Evolutionary conservation across 495 filamentous ascomycete species (phyloP), one percentile per base, ranked within the genome.

Genomic region (Endocarpon pusillum): DNA sequence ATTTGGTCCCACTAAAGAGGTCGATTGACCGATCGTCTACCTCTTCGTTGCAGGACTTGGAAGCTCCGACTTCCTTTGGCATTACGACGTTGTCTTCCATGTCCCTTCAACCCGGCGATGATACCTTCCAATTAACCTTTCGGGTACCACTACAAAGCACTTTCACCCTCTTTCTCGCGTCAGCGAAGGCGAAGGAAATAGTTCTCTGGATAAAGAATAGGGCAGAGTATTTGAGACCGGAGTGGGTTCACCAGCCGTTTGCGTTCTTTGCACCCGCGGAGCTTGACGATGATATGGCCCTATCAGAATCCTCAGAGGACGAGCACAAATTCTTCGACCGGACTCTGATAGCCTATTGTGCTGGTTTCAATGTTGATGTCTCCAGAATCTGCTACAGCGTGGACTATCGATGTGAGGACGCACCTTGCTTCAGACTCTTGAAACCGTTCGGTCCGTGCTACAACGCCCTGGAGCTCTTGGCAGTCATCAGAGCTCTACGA

Each of bases 51-150:
- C 58, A 46, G 24, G 61, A 64, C 23, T 48, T 62, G 35, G 66
- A 52, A 36, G 58, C 52, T 35, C 63, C 51, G 37, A 59, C 48
- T 17, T 74, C 70, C 0, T 73, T 76, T 47, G 89, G 85, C 3
- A 63, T 91, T 28, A 71, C 91, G 42, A 79, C 78, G 10, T 55
- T 97, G 32, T 71, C 69, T 17, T 62, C 64, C 10, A 52, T 87
- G 21, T 69, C 66, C 15, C 65, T 85, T 47, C 71, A 75, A 31
- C 65, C 71, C 38, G 64, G 63, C 23, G 84, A 94, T 45, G 85
- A 97, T 56, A 73, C 78, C 14, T 82, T 97, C 50, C 78, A 82
- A 40, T 61, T 94, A 12, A 71, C 73, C 3, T 94, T 94, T 47
- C 72, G 83, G 66, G 52, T 70, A 19, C 87, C 87, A 14, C 61